These are phyloP conservation scores for Candida vaughaniae DNA, from an alignment of 805 yeast genomes.

Conservation along the genomic window DNA sequence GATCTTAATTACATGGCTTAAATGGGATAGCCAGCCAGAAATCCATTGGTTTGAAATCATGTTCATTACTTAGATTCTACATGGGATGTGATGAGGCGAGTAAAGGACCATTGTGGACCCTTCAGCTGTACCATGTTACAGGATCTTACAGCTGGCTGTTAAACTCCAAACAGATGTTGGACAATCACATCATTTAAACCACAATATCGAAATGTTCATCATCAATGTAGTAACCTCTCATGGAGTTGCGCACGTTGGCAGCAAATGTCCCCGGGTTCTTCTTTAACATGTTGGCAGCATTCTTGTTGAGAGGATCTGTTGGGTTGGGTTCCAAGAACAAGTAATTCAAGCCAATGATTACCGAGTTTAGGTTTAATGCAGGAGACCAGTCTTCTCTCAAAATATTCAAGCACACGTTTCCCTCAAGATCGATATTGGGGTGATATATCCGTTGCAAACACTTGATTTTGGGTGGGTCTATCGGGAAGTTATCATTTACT, in stretches of 20 bases:
- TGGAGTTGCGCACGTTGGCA: slow-evolving; percentile 55
- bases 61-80: too few relatives aligned
- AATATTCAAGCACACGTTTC: slow-evolving; percentile 89
- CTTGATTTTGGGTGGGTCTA: slow-evolving; percentile 85
- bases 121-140: too few relatives aligned
- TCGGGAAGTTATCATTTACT: slow-evolving; percentile 76
- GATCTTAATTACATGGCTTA: too few relatives aligned
- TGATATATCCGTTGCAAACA: slow-evolving; percentile 77
- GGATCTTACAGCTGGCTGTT: too few relatives aligned
- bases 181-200: too few relatives aligned
- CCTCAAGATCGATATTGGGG: slow-evolving; percentile 89
- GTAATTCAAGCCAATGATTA: slow-evolving; percentile 81
- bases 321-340: slow-evolving; percentile 89
- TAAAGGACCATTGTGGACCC: too few relatives aligned
- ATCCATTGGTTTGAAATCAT: too few relatives aligned
- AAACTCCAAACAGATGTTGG: too few relatives aligned
- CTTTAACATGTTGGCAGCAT: slow-evolving; percentile 64
- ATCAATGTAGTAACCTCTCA: slow-evolving; percentile 71
- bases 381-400: slow-evolving; percentile 97
- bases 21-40: too few relatives aligned
- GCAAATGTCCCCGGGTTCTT: slow-evolving; percentile 46
- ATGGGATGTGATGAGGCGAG: too few relatives aligned
- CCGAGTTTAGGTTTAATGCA: slow-evolving; percentile 75
- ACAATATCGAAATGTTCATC: slow-evolving; percentile 61
- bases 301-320: slow-evolving; percentile 87